These are phyloP conservation scores for Pythium scleroteichum DNA, from an alignment of 352 stramenopile species.

Conservation along the genomic window DNA sequence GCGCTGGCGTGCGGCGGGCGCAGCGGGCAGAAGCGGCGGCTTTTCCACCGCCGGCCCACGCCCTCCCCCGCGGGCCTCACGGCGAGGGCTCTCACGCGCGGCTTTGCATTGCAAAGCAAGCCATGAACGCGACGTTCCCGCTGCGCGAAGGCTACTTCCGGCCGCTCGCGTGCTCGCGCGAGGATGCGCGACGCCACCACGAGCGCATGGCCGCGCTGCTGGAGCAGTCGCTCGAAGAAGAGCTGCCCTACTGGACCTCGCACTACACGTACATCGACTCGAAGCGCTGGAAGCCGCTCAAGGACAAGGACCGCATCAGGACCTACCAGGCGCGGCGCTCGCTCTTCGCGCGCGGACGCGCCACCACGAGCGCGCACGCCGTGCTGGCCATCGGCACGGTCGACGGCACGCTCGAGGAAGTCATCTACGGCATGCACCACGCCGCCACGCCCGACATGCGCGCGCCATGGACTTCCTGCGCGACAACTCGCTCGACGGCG, in stretches of 20 bases:
- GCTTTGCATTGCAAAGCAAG: background rate
- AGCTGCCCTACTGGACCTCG: slow-evolving; percentile 17
- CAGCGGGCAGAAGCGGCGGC: too few relatives aligned
- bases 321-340: slow-evolving; percentile 13
- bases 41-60: too few relatives aligned
- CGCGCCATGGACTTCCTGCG: slow-evolving; percentile 28
- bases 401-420: slow-evolving; percentile 56
- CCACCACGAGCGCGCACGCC: background rate
- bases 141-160: slow-evolving; percentile 26
- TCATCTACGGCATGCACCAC: slow-evolving; percentile 58
- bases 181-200: slow-evolving; percentile 16
- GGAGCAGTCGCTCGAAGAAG: slow-evolving; percentile 16
- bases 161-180: slow-evolving; percentile 10
- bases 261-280: slow-evolving; percentile 18
- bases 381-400: slow-evolving; percentile 56
- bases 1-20: background rate
- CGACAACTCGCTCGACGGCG: slow-evolving; percentile 22
- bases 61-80: too few relatives aligned
- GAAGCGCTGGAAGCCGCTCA: slow-evolving; percentile 21
- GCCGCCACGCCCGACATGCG: slow-evolving; percentile 35
- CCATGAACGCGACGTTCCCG: slow-evolving; percentile 28
- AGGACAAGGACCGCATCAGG: slow-evolving; percentile 18
- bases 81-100: too few relatives aligned
- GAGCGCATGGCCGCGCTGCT: slow-evolving; percentile 16
- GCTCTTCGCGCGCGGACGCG: background rate